Evolutionary conservation across 169 alveolate genomes (phyloP).

Genomic region (Ichthyophthirius multifiliis): DNA sequence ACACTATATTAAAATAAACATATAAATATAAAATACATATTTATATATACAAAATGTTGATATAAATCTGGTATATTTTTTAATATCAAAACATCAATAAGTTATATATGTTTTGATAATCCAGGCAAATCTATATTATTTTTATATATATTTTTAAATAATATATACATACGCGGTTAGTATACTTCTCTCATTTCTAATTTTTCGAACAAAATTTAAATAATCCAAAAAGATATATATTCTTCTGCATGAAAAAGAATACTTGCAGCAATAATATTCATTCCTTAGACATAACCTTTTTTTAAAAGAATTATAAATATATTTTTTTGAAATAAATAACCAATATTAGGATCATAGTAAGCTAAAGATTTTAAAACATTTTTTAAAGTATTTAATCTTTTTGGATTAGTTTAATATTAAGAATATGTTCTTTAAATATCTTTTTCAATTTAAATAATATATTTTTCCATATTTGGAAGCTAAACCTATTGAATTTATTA

Average conservation of each 20-base stretch:
- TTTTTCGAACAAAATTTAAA: not conserved
- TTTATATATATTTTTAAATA: too few relatives aligned
- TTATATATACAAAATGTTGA: not conserved
- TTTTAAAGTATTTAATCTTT: not conserved
- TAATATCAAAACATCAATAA: not conserved
- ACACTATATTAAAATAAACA: too few relatives aligned
- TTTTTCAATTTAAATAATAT: not conserved
- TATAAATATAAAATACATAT: too few relatives aligned
- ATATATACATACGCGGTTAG: not conserved
- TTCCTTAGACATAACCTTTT: constrained; percentile 7
- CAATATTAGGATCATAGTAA: not conserved
- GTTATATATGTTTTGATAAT: not conserved
- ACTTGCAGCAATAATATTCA: constrained; percentile 5
- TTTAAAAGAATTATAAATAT: not conserved
- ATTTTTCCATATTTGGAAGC: not conserved
- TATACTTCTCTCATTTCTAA: constrained; percentile 11
- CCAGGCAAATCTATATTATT: not conserved
- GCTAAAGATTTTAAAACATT: not conserved
- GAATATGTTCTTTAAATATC: not conserved
- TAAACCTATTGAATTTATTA: not conserved
- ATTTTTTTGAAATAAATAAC: not conserved
- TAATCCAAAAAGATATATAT: constrained; percentile 17
- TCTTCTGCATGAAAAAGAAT: constrained; percentile 14
- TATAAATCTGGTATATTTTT: not conserved
- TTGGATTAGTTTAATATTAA: not conserved